Conservation (phyloP, 164 flowering plant genomes). For the Amborella trichopoda region DNA sequence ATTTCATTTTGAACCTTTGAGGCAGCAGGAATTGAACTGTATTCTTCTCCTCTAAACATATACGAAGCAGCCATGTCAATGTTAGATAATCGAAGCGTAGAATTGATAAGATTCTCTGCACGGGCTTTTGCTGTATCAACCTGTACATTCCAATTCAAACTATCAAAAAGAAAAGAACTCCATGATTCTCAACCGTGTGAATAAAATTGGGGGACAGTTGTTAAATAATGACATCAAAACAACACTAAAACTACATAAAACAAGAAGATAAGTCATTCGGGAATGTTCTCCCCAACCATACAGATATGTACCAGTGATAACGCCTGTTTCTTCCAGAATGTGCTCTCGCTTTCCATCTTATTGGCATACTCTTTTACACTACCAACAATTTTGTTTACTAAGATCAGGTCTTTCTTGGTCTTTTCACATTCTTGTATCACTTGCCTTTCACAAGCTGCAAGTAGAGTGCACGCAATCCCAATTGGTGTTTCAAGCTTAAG, state of each 20-base stretch:
- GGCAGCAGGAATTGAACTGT: constrained; percentile 36
- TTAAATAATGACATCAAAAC: background rate
- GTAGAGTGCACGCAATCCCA: constrained; percentile 63
- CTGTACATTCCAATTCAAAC: no score
- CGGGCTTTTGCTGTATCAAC: constrained; percentile 55
- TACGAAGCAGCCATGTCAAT: constrained; percentile 62
- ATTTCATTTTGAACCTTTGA: constrained; percentile 58
- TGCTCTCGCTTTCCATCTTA: constrained; percentile 69
- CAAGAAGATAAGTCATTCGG: background rate
- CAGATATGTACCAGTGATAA: constrained; percentile 45
- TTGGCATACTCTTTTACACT: constrained; percentile 42
- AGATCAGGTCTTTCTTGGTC: constrained; percentile 55
- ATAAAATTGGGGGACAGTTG: no score
- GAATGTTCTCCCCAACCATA: no score
- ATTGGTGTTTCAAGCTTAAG: constrained; percentile 92
- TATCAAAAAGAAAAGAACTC: no score
- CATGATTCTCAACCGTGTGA: no score
- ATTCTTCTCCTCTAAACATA: constrained; percentile 47
- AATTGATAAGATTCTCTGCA: constrained; percentile 50
- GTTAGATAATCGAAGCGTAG: constrained; percentile 75
- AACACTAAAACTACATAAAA: background rate
- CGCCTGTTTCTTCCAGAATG: constrained; percentile 54
- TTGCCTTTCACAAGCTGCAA: constrained; percentile 49
- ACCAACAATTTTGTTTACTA: constrained; percentile 36
- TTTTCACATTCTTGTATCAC: constrained; percentile 39